These are phyloP conservation scores for Penicillium sp. DNA, from an alignment of 2,329 filamentous ascomycete genomes.

Conservation along the genomic window DNA sequence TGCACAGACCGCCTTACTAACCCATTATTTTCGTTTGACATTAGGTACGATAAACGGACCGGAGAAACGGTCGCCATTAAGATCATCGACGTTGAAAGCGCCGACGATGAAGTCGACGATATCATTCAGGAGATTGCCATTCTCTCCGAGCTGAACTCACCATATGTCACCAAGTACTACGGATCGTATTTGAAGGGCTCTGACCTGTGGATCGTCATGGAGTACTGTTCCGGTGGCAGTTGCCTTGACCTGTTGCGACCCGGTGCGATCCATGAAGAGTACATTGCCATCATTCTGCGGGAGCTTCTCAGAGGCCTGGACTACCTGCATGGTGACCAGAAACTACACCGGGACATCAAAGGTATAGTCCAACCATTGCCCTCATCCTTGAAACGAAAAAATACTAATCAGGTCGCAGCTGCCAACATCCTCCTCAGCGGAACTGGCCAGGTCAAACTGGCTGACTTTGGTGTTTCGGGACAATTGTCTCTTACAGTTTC, in stretches of 20 bases:
- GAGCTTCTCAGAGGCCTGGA: conserved; percentile 88
- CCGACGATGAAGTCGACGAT: conserved; percentile 98
- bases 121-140: conserved; percentile 99
- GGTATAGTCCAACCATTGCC: conserved; percentile 53
- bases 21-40: background rate
- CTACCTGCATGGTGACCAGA: conserved; percentile 93
- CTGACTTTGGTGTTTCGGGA: conserved; percentile 95
- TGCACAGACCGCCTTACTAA: background rate
- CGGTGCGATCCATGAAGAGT: conserved; percentile 86
- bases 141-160: conserved; percentile 90
- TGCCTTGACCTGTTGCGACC: conserved; percentile 96
- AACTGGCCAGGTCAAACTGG: conserved; percentile 93
- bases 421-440: conserved; percentile 88
- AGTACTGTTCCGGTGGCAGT: conserved; percentile 95
- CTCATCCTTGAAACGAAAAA: background rate
- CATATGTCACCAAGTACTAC: conserved; percentile 96
- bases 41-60: conserved; percentile 84
- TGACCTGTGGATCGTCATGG: conserved; percentile 99
- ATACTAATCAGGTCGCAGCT: conserved; percentile 56
- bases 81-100: conserved; percentile 97
- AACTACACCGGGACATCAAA: conserved; percentile 95
- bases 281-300: conserved; percentile 92
- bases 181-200: conserved; percentile 95
- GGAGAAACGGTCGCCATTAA: conserved; percentile 97
- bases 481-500: conserved; percentile 98